Conservation (phyloP, 441 rosid species). For the Rhodomyrtus psidioides region DNA sequence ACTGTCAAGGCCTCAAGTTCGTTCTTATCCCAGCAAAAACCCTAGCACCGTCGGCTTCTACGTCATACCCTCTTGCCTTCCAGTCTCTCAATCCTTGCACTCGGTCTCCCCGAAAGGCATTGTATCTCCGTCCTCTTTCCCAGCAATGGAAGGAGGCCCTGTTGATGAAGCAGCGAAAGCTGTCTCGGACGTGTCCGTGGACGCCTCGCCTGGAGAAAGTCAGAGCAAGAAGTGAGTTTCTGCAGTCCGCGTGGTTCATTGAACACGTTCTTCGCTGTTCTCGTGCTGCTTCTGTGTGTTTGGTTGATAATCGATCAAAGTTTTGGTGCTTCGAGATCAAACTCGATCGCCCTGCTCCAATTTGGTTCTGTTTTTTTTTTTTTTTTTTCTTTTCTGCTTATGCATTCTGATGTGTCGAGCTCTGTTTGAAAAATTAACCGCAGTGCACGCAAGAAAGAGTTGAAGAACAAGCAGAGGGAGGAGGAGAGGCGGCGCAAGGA, state of each 20-base stretch:
- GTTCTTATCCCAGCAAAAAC: background rate
- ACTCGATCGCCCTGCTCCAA: background rate
- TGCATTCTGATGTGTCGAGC: background rate
- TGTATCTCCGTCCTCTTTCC: background rate
- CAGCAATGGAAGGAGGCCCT: background rate
- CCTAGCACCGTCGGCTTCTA: background rate
- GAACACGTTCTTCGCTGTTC: background rate
- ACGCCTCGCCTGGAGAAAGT: background rate
- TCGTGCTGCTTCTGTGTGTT: background rate
- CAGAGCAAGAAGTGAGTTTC: slow-evolving; percentile 1
- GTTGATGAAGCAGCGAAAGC: background rate
- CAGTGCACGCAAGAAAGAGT: slow-evolving; percentile 66
- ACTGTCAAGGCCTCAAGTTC: background rate
- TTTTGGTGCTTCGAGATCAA: background rate
- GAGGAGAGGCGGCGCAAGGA: slow-evolving; percentile 32
- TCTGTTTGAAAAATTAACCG: background rate
- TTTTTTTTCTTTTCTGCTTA: background rate
- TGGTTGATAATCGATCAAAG: background rate
- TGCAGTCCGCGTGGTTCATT: background rate
- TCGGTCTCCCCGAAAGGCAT: background rate
- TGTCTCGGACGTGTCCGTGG: background rate
- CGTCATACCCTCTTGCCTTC: background rate
- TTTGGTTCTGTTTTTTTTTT: background rate
- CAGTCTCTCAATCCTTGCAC: background rate
- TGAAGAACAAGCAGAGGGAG: slow-evolving; percentile 36